Base-by-base conservation (phyloP, 2,329 filamentous ascomycete species). In the Septoria linicola region DNA sequence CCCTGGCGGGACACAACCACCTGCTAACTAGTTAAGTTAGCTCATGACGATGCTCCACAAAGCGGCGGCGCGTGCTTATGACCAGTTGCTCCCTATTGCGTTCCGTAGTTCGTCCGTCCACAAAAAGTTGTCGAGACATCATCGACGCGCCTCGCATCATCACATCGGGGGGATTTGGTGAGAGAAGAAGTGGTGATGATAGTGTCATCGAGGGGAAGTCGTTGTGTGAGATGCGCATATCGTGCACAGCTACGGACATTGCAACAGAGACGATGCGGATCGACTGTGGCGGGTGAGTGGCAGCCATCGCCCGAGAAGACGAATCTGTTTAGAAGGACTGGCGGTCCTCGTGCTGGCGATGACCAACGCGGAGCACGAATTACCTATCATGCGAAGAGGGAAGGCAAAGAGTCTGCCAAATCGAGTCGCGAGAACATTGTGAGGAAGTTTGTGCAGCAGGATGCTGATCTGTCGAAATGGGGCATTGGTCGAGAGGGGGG, bases 211-310 rank as follows among this genome's bases (percentile, higher is more conserved):
- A 41, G 37, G 35, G 39, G 42, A 36, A 57, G 53, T 49, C 52
- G 59, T 58, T 74, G 72, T 68, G 64, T 73, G 40, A 67, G 71
- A 57, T 74, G 73, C 66, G 63, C 68, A 45, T 66, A 68, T 53
- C 65, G 67, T 35, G 60, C 61, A 36, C 64, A 59, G 32, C 55
- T 62, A n/a, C 41, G 54, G 37, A 21, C 39, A 30, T 54, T 66
- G 51, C 59, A 55, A 63, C 61, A 66, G 55, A 68, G 51, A 54
- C 69, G 52, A 59, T 67, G 48, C 49, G 53, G 41, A 32, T 59
- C 53, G 14, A 50, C 51, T 3, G 23, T 34, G n/a, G 6, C 49
- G 32, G 16, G 17, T 14, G 32, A 31, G n/a, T 30, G 39, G 34
- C 43, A 47, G 43, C 21, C 43, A 8, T 20, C 32, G 10, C 16